These are phyloP conservation scores for Penicillium hordei DNA, from an alignment of 2,329 filamentous ascomycete species.

Conservation along the genomic window DNA sequence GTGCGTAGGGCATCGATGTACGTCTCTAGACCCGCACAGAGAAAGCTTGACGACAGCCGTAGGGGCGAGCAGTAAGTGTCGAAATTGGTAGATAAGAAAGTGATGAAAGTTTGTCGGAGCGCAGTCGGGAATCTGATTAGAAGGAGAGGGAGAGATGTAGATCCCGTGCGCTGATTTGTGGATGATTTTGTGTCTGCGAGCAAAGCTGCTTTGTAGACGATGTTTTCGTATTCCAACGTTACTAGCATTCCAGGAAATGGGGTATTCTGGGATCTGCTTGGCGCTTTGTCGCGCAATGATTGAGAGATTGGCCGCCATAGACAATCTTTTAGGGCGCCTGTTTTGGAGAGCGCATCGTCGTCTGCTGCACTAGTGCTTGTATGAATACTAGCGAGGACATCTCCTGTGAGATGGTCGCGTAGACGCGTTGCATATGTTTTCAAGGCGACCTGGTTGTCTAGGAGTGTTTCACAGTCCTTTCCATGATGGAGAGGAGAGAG, in stretches of 20 bases:
- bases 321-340: constrained; percentile 51
- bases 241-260: constrained; percentile 47
- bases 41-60: constrained; percentile 45
- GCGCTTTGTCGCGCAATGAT: constrained; percentile 28
- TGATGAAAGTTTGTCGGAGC: constrained; percentile 50
- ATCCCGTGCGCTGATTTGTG: constrained; percentile 29
- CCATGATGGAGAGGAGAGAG: constrained; percentile 55
- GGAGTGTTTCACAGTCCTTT: constrained; percentile 37
- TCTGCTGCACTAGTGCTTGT: constrained; percentile 32
- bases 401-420: constrained; percentile 51
- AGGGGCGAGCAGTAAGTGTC: constrained; percentile 51
- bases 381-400: constrained; percentile 49
- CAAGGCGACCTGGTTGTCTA: constrained; percentile 38
- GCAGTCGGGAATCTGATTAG: constrained; percentile 53
- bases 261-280: constrained; percentile 27
- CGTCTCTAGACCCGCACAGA: constrained; percentile 47
- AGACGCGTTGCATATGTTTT: constrained; percentile 50
- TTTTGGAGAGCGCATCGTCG: constrained; percentile 44
- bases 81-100: constrained; percentile 52
- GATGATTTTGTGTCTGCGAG: constrained; percentile 39
- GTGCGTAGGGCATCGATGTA: constrained; percentile 28
- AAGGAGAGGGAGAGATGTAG: constrained; percentile 52
- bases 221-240: constrained; percentile 51
- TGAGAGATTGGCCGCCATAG: constrained; percentile 44
- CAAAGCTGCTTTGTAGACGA: constrained; percentile 52